Percentiles rank a stretch among this genome's conserved stretches.
Evolutionary conservation across 75 land plant genomes (phyloP).

Genomic region (Sequoia sempervirens): DNA sequence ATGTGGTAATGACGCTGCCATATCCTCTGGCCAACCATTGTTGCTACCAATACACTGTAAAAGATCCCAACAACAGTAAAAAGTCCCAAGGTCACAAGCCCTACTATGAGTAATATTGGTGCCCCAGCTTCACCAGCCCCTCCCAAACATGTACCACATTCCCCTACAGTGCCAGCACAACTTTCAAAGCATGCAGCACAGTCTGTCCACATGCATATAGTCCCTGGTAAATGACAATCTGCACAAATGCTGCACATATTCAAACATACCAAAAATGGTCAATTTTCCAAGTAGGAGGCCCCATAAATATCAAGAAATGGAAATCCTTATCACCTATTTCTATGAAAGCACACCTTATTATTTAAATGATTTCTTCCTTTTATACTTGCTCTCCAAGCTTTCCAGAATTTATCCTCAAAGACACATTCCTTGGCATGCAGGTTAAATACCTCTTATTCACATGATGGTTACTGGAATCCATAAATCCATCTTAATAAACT

Average conservation of each 20-base stretch:
- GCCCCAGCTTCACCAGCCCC: constrained; percentile 98
- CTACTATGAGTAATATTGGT: constrained; percentile 81
- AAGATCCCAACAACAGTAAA: constrained; percentile 92
- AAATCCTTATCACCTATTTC: neutral
- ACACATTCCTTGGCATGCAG: neutral
- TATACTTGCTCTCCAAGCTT: neutral
- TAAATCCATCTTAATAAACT: neutral
- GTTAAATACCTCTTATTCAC: neutral
- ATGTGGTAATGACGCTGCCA: constrained; percentile 99
- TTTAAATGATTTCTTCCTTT: neutral
- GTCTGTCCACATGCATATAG: constrained; percentile 98
- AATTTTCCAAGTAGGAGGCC: neutral
- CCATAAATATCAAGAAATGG: neutral
- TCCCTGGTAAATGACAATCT: constrained; percentile 94
- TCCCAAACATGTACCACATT: constrained; percentile 80
- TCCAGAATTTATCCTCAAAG: constrained; percentile 1
- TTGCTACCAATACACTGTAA: constrained; percentile 91
- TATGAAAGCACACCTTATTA: neutral
- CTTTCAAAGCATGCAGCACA: constrained; percentile 91
- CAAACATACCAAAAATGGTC: neutral
- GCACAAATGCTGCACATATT: constrained; percentile 70
- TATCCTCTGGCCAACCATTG: constrained; percentile 94
- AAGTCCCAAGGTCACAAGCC: constrained; percentile 70
- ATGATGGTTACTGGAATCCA: neutral
- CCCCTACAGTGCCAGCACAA: constrained; percentile 82